These are phyloP conservation scores for Hysterangium stoloniferum DNA, from an alignment of 768 basidiomycete species.

Conservation along the genomic window DNA sequence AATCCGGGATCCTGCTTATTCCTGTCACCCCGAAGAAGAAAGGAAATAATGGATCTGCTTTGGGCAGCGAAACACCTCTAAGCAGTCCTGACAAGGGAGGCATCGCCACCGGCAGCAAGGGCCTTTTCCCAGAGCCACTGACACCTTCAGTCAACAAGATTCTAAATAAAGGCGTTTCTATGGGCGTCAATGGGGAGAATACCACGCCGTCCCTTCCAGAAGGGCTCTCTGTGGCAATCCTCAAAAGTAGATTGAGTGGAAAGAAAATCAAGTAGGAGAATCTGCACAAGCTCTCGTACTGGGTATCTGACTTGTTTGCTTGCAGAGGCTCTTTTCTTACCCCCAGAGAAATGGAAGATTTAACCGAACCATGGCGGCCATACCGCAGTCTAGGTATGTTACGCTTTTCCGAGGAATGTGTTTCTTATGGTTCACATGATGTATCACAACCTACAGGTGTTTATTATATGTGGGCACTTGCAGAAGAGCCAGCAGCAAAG, in stretches of 20 bases:
- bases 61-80: not conserved
- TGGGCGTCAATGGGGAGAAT: slow-evolving; percentile 25
- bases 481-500: slow-evolving; percentile 28
- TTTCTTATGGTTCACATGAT: slow-evolving; percentile 2
- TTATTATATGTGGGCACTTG: slow-evolving; percentile 85
- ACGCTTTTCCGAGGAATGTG: not conserved
- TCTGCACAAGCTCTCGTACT: slow-evolving; percentile 19
- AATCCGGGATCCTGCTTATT: slow-evolving; percentile 27
- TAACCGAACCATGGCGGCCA: slow-evolving; percentile 74
- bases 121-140: slow-evolving; percentile 46
- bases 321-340: slow-evolving; percentile 64
- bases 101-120: slow-evolving; percentile 14
- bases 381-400: slow-evolving; percentile 70
- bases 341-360: slow-evolving; percentile 71
- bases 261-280: slow-evolving; percentile 58
- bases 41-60: not conserved
- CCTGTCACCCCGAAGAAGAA: slow-evolving; percentile 22
- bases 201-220: slow-evolving; percentile 41
- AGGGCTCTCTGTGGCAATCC: slow-evolving; percentile 45
- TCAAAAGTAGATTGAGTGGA: slow-evolving; percentile 55
- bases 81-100: not conserved
- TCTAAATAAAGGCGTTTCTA: slow-evolving; percentile 22
- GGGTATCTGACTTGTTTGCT: slow-evolving; percentile 6
- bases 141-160: slow-evolving; percentile 62
- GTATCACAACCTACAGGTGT: slow-evolving; percentile 41